Evolutionary conservation across 176 grass and related monocot genomes (phyloP).

Genomic region (Triticum urartu): DNA sequence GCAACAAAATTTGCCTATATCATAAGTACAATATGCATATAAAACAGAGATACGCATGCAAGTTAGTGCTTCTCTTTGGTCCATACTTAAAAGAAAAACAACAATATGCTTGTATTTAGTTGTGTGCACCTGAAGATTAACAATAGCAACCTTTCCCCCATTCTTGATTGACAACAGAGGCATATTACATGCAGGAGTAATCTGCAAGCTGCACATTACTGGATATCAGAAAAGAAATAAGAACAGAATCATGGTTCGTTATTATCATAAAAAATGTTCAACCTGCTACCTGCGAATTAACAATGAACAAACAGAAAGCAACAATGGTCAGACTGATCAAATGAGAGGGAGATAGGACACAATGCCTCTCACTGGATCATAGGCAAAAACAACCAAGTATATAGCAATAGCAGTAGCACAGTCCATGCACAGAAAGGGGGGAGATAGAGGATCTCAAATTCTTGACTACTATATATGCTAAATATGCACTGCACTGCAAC

Average conservation of each 20-base stretch:
- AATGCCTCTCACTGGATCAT: not conserved
- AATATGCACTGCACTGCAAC: not conserved
- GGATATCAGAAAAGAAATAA: constrained; percentile 32
- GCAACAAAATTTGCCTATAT: not conserved
- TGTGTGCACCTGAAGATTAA: constrained; percentile 89
- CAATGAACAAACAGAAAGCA: not conserved
- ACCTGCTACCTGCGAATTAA: not conserved
- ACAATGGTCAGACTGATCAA: constrained; percentile 2
- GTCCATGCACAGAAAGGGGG: not conserved
- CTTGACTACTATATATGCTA: constrained; percentile 3
- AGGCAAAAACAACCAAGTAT: not conserved
- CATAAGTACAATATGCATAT: not conserved
- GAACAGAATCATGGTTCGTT: not conserved
- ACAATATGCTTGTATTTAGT: not conserved
- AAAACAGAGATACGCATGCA: not conserved
- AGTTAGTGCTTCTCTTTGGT: not conserved
- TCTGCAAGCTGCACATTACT: constrained; percentile 70
- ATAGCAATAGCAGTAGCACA: not conserved
- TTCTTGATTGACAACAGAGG: constrained; percentile 73
- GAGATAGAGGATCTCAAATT: constrained; percentile 2
- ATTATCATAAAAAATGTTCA: constrained; percentile 13
- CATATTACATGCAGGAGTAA: constrained; percentile 96
- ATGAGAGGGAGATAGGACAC: not conserved
- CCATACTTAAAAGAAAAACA: constrained; percentile 2
- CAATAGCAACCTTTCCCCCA: constrained; percentile 76